These are phyloP conservation scores for Wickerhamiella australiensis DNA, from an alignment of 805 yeast genomes.

Conservation along the genomic window DNA sequence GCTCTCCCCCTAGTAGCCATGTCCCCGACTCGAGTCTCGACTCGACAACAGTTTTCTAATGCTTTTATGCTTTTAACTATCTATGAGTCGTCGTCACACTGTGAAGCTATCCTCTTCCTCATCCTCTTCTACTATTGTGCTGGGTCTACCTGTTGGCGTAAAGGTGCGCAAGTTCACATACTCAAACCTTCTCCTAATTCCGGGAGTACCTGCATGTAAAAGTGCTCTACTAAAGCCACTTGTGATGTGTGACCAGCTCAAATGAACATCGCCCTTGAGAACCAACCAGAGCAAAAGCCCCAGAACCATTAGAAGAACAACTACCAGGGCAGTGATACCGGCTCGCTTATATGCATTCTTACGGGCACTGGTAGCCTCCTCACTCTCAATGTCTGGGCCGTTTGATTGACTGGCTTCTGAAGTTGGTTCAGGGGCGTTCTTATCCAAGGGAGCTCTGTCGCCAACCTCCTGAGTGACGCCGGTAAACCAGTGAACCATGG, in stretches of 20 bases:
- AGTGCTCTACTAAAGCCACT: conserved; percentile 18
- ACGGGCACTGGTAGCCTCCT: conserved; percentile 26
- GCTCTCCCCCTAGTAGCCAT: too few species aligned
- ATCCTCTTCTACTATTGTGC: conserved; percentile 20
- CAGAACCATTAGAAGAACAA: conserved; percentile 24
- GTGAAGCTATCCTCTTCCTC: conserved; percentile 20
- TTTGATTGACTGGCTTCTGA: not conserved
- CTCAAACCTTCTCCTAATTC: conserved; percentile 7
- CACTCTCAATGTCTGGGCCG: conserved; percentile 19
- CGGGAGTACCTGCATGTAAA: conserved; percentile 17
- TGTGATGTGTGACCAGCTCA: conserved; percentile 12
- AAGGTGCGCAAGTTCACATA: conserved; percentile 17
- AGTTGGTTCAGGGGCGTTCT: not conserved
- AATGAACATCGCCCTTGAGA: conserved; percentile 14
- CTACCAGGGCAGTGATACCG: conserved; percentile 29
- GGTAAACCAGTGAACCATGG: conserved; percentile 44
- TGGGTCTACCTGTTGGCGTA: conserved; percentile 16
- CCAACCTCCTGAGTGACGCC: conserved; percentile 18
- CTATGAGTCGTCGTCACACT: not conserved
- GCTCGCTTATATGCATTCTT: conserved; percentile 30
- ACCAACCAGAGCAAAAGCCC: conserved; percentile 20
- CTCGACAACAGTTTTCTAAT: too few species aligned
- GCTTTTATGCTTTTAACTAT: too few species aligned
- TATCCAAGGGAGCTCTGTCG: conserved; percentile 2
- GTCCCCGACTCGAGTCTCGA: too few species aligned